Evolutionary conservation across 176 grass and related monocot species (phyloP), one percentile per base, ranked within the genome.

Genomic region (Triticum urartu): DNA sequence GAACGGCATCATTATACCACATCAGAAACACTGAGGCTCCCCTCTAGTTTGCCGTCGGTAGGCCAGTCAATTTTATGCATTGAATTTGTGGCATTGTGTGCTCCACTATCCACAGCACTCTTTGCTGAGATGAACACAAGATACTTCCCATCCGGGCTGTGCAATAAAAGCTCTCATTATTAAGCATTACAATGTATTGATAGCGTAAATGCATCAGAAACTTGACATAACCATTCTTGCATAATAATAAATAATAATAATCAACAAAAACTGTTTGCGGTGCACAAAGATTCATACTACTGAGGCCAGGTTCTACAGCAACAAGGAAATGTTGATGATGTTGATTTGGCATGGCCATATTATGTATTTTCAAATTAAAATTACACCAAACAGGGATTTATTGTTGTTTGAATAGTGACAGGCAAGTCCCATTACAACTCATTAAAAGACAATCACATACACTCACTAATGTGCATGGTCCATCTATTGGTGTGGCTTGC

Each of bases 101-200:
- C 86, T 81, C 96, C 96, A 89, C 84, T 98, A 86, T 95, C 96
- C 79, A 98, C 93, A 91, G 96, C 91, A 80, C 88, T 94, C 81
- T 89, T 92, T 24, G 93, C 88, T 65, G 96, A 95, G 39, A 98
- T 78, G 69, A 98, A 98, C 22, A 98, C 87, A 36, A 98, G 88
- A 84, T 87, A 89, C 42, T 92, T 94, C 61, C 91, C 91, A 87
- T 94, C 91, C 20, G 96, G 96, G 75, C 74, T 77, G 28, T 30
- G 1, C 17, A 77, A 77, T 77, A 77, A 33, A 33, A 79, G 14
- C 0, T 24, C 69, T 81, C 50, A 65, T 90, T 39, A 91, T 83
- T 85, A 71, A 25, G 24, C 35, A 68, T 14, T 67, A 81, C 20
- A 84, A 22, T 11, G 52, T 7, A 39, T 71, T 77, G 76, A 75